Base-by-base conservation (phyloP, 2,329 filamentous ascomycete genomes). In the Metarhizium guizhouense region DNA sequence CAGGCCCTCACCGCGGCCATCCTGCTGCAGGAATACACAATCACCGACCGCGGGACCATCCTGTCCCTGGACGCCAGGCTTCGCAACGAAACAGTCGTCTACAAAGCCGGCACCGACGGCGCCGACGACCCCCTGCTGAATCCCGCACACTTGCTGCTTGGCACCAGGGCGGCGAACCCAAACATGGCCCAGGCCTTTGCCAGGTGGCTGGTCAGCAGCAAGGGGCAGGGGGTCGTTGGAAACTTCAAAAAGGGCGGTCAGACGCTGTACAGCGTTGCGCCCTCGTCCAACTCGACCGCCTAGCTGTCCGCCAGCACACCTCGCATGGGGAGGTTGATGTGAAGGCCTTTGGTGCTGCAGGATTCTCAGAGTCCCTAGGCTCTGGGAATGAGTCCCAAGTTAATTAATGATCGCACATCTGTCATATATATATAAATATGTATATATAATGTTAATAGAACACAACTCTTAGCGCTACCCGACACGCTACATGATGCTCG, bases 1-100 rank as follows among this genome's bases (percentile, higher is more conserved):
- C 71, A 76, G 57, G 75, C 75, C 3, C 62, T 79, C 3, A 70
- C 63, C 0, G 71, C 72, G 0, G 74, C 75, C 0, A 71, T 70
- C 40, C 56, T 65, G 1, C 63, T 77, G 2, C 61, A 71, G 0
- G 74, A 78, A 56, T 77, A 78, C 58, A 78, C 74, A 0, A 64
- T 78, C 51, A 77, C 74, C 0, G 75, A 79, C 55, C 64, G 69
- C 3, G 75, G 75, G 1, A 78, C 76, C 0, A 74, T 70, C 34
- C 62, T 76, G 3, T 73, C 73, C 3, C 60, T 77, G 7, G 60
- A 68, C 8, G 43, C 58, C 7, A 61, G 62, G 1, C 56, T 76
- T 10, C 62, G 65, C 4, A 67, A 71, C 40, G 57, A 68, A 47
- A 66, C 71, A 2, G 61, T 61, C 5, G 64, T 76, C 51, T 74